These are phyloP conservation scores for Mariannaea sp. DNA, from an alignment of 2,329 filamentous ascomycete species.

Conservation along the genomic window DNA sequence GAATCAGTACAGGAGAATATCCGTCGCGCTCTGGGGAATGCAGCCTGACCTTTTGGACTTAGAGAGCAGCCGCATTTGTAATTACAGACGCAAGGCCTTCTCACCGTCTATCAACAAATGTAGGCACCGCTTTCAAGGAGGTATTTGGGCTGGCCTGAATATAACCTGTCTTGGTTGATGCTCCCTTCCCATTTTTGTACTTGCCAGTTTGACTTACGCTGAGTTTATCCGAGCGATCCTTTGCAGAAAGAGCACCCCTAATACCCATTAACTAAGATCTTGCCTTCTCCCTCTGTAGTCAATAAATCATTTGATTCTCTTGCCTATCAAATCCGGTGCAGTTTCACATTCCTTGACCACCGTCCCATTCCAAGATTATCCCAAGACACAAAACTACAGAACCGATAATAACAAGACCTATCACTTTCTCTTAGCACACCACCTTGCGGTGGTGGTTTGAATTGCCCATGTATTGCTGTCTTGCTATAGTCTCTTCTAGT, in stretches of 20 bases:
- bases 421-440: conserved; percentile 3
- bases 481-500: neutral
- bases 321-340: neutral
- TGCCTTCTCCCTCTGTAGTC: neutral
- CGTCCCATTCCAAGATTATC: neutral
- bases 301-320: neutral
- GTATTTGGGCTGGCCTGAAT: neutral
- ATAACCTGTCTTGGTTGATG: neutral
- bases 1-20: conserved; percentile 64
- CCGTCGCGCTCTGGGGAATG: conserved; percentile 52
- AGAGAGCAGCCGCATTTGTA: neutral
- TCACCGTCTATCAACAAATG: neutral
- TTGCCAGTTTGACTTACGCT: conserved; percentile 5
- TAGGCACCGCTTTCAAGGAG: conserved; percentile 5
- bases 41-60: conserved; percentile 26
- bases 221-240: neutral
- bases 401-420: conserved; percentile 1
- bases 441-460: conserved; percentile 1
- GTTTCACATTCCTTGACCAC: neutral
- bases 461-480: neutral
- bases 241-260: conserved; percentile 24
- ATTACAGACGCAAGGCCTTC: neutral
- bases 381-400: no score
- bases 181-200: neutral
- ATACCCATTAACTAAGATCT: conserved; percentile 29